phyloP scores from a whole-genome alignment of 2,329 filamentous ascomycete genomes.

The Aureobasidium leucospermi region DNA sequence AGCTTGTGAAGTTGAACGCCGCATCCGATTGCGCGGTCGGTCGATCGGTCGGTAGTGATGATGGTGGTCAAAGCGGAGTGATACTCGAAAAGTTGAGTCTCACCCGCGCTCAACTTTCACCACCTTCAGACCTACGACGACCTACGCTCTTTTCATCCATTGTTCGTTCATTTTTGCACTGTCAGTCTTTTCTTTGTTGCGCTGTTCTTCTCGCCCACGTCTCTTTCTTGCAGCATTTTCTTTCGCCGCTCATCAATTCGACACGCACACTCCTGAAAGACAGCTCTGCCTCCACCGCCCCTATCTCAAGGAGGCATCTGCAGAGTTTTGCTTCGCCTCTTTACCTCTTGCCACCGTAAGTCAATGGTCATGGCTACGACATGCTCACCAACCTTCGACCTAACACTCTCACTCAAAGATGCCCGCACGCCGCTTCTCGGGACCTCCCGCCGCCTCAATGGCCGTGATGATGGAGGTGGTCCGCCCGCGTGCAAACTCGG shows the following conservation, averaged over 20 bases:
- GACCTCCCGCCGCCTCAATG: not conserved
- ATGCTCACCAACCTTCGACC: not conserved
- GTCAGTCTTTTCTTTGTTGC: not conserved
- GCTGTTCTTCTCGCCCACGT: not conserved
- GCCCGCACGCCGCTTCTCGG: constrained; percentile 2
- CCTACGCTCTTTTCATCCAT: not conserved
- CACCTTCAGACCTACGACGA: not conserved
- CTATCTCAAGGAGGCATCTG: not conserved
- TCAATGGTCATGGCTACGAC: not conserved
- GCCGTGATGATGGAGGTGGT: not conserved
- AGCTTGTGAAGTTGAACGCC: no score
- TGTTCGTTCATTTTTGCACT: not conserved
- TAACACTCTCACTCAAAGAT: not conserved
- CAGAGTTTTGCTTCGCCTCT: not conserved
- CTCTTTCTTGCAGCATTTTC: not conserved
- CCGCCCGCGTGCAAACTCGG: constrained; percentile 7
- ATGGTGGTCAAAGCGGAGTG: not conserved
- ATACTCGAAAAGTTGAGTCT: not conserved
- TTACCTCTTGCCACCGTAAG: not conserved
- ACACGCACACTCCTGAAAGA: not conserved
- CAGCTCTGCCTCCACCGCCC: not conserved
- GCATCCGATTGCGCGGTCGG: not conserved
- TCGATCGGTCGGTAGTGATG: not conserved
- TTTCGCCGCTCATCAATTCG: not conserved
- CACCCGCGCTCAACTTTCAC: not conserved